phyloP scores from a whole-genome alignment of 371 early-diverging fungal genomes.

The Saksenaea vasiformis region DNA sequence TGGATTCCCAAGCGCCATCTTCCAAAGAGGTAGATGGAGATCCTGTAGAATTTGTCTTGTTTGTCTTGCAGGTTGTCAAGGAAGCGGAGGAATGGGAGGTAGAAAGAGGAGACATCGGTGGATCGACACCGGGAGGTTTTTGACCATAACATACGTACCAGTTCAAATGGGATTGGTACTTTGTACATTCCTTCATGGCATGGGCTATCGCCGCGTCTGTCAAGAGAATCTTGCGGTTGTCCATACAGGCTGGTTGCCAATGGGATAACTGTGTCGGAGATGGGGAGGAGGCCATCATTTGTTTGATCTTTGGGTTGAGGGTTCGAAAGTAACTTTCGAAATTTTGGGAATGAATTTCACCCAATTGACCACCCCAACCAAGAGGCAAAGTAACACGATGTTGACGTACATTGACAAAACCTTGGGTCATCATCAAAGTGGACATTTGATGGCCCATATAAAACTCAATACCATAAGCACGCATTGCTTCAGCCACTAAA shows the following conservation, averaged over 20 bases:
- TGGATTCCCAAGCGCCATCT: conserved; percentile 13
- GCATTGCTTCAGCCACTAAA: conserved; percentile 18
- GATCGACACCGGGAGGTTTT: conserved; percentile 15
- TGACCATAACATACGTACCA: conserved; percentile 29
- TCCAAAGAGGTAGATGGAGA: conserved; percentile 9
- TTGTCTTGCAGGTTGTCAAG: neutral
- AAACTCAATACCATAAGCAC: conserved; percentile 18
- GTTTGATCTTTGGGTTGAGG: conserved; percentile 17
- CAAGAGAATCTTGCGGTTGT: neutral
- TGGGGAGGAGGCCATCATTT: neutral
- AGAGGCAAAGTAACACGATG: conserved; percentile 29
- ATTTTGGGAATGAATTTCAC: conserved; percentile 27
- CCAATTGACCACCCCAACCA: conserved; percentile 34
- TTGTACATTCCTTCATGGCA: conserved; percentile 21
- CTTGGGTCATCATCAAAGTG: conserved; percentile 29
- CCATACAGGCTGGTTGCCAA: conserved; percentile 6
- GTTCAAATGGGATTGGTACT: conserved; percentile 27
- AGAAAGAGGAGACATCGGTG: neutral
- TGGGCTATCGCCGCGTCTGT: conserved; percentile 8
- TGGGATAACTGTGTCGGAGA: neutral
- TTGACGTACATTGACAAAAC: conserved; percentile 29
- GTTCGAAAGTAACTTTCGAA: conserved; percentile 19
- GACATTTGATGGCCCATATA: conserved; percentile 22
- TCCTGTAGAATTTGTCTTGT: neutral
- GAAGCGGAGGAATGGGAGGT: neutral